Conservation (phyloP, 768 basidiomycete genomes). For the Gymnopilus dilepis region DNA sequence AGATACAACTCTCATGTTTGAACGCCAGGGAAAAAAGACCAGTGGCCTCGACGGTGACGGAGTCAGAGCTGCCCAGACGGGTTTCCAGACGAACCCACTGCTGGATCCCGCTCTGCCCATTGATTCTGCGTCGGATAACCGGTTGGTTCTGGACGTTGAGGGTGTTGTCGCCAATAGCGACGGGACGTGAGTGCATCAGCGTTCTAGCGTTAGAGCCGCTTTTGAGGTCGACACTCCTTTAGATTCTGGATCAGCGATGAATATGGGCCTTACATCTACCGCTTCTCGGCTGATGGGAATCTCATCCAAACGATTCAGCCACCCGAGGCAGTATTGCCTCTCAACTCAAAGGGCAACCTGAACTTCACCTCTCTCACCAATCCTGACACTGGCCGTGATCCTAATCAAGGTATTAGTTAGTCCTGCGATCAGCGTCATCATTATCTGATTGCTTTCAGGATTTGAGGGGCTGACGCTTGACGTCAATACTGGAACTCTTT, state of each 20-base stretch:
- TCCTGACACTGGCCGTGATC: slow-evolving; percentile 56
- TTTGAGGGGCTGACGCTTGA: slow-evolving; percentile 66
- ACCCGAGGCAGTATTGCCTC: slow-evolving; percentile 59
- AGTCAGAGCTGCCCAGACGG: slow-evolving; percentile 46
- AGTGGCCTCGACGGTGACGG: slow-evolving; percentile 58
- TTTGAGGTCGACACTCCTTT: not conserved
- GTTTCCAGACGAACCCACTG: slow-evolving; percentile 33
- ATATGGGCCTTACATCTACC: slow-evolving; percentile 72
- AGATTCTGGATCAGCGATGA: slow-evolving; percentile 74
- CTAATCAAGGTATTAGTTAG: slow-evolving; percentile 53
- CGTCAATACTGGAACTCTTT: slow-evolving; percentile 51
- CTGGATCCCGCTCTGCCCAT: slow-evolving; percentile 54
- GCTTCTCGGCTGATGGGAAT: slow-evolving; percentile 48
- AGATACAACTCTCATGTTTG: slow-evolving; percentile 46
- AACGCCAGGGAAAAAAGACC: slow-evolving; percentile 49
- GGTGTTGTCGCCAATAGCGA: slow-evolving; percentile 62
- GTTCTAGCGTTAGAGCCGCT: no score
- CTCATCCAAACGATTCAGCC: slow-evolving; percentile 64
- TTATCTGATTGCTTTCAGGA: slow-evolving; percentile 35
- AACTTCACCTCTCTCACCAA: slow-evolving; percentile 56
- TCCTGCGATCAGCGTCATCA: not conserved
- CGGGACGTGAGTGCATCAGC: slow-evolving; percentile 49
- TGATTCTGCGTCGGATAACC: slow-evolving; percentile 44
- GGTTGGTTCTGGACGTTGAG: slow-evolving; percentile 61
- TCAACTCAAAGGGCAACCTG: slow-evolving; percentile 44